Conservation (phyloP, 2,329 filamentous ascomycete genomes). For the Beauveria medogensis region DNA sequence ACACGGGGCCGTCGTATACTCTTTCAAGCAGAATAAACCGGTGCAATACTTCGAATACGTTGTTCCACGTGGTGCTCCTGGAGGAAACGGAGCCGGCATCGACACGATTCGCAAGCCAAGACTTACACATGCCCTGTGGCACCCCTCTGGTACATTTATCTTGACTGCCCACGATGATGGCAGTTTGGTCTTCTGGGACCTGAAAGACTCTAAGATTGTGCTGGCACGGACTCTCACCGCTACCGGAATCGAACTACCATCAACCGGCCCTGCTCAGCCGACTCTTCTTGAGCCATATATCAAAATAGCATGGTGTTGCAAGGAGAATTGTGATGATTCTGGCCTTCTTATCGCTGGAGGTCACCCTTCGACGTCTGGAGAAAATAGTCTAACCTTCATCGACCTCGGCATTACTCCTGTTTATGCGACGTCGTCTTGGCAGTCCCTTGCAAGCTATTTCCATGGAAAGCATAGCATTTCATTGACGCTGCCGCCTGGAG, state of each 20-base stretch:
- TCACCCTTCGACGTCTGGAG: slow-evolving; percentile 54
- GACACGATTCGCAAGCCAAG: slow-evolving; percentile 60
- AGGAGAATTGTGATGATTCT: slow-evolving; percentile 88
- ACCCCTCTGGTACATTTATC: slow-evolving; percentile 87
- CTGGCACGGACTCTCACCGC: slow-evolving; percentile 75
- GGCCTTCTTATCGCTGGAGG: slow-evolving; percentile 82
- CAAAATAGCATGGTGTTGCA: slow-evolving; percentile 86
- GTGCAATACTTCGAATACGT: slow-evolving; percentile 77
- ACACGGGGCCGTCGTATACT: slow-evolving; percentile 81
- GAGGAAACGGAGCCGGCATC: slow-evolving; percentile 60
- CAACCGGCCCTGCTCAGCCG: slow-evolving; percentile 40
- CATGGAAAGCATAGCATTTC: slow-evolving; percentile 64
- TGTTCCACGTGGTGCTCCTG: slow-evolving; percentile 72
- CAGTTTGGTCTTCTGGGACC: slow-evolving; percentile 89
- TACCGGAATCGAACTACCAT: slow-evolving; percentile 63
- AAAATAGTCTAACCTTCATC: slow-evolving; percentile 77
- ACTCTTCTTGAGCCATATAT: slow-evolving; percentile 65
- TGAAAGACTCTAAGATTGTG: slow-evolving; percentile 76
- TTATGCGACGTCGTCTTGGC: slow-evolving; percentile 88
- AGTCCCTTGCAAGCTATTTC: slow-evolving; percentile 70
- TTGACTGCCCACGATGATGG: slow-evolving; percentile 83
- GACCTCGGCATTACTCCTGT: slow-evolving; percentile 84
- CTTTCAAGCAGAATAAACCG: slow-evolving; percentile 83
- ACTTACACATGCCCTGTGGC: slow-evolving; percentile 81
- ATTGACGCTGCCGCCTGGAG: slow-evolving; percentile 67